These are phyloP conservation scores for Alternaria hordeiaustralica DNA, from an alignment of 2,329 filamentous ascomycete genomes.

Conservation along the genomic window DNA sequence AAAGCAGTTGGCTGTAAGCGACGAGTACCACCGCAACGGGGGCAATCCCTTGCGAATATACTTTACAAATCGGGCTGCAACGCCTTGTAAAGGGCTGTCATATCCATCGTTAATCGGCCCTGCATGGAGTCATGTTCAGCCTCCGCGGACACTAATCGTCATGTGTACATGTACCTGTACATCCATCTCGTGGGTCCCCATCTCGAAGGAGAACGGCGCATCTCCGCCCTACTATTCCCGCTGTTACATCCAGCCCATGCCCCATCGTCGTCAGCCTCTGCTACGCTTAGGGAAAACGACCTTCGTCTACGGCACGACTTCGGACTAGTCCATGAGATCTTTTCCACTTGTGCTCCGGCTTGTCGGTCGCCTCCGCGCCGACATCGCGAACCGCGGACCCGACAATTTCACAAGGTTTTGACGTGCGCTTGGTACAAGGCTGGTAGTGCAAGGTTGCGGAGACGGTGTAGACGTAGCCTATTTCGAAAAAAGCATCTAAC, in stretches of 20 bases:
- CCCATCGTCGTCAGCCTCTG: not conserved
- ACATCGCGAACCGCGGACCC: not conserved
- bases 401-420: not conserved
- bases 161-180: conserved; percentile 3
- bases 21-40: not conserved
- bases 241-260: not conserved
- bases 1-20: not conserved
- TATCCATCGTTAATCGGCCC: not conserved
- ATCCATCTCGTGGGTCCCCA: not conserved
- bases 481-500: not conserved
- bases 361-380: not conserved
- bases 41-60: not conserved
- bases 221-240: not conserved
- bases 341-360: not conserved
- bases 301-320: conserved; percentile 1
- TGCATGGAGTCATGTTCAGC: not conserved
- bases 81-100: not conserved
- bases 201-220: not conserved
- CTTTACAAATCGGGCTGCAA: conserved; percentile 1
- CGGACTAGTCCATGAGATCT: not conserved
- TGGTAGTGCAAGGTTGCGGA: not conserved
- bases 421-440: not conserved
- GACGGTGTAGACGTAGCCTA: conserved; percentile 1
- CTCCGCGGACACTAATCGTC: conserved; percentile 3
- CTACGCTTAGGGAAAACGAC: not conserved